Conservation (phyloP, 2,329 filamentous ascomycete genomes). For the Arachnomyces sp. region DNA sequence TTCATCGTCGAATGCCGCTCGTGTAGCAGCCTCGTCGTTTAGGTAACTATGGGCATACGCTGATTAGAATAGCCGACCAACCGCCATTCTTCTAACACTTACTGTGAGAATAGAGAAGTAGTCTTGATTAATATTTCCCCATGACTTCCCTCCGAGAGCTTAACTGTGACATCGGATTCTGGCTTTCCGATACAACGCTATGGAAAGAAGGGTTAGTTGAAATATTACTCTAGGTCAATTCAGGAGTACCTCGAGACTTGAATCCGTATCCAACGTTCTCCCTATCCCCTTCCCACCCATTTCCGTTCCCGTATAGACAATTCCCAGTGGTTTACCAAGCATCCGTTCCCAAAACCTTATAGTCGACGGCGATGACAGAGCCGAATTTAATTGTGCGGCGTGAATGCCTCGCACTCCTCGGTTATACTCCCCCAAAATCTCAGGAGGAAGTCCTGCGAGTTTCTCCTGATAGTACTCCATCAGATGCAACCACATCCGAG, state of each 20-base stretch:
- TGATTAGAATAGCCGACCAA: not conserved
- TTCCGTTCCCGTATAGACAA: too few species aligned
- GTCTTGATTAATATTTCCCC: constrained; percentile 11
- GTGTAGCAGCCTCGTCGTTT: constrained; percentile 6
- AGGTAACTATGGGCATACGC: constrained; percentile 6
- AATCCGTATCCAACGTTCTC: too few species aligned
- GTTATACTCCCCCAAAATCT: constrained; percentile 6
- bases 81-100: not conserved
- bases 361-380: constrained; percentile 6
- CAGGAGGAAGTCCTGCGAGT: constrained; percentile 2
- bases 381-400: constrained; percentile 7
- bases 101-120: constrained; percentile 11
- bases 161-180: not conserved
- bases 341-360: constrained; percentile 11
- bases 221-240: too few species aligned
- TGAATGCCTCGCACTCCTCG: constrained; percentile 7
- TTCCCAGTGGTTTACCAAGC: too few species aligned
- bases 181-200: not conserved
- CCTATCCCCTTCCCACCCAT: too few species aligned
- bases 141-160: not conserved
- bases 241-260: too few species aligned
- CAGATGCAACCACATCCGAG: constrained; percentile 12
- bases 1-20: constrained; percentile 9
- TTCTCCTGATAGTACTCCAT: constrained; percentile 12
- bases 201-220: too few species aligned